Percentiles rank a stretch among this genome's conserved stretches.
Evolutionary conservation across 805 yeast species (phyloP).

Genomic region (Yarrowia alimentaria): DNA sequence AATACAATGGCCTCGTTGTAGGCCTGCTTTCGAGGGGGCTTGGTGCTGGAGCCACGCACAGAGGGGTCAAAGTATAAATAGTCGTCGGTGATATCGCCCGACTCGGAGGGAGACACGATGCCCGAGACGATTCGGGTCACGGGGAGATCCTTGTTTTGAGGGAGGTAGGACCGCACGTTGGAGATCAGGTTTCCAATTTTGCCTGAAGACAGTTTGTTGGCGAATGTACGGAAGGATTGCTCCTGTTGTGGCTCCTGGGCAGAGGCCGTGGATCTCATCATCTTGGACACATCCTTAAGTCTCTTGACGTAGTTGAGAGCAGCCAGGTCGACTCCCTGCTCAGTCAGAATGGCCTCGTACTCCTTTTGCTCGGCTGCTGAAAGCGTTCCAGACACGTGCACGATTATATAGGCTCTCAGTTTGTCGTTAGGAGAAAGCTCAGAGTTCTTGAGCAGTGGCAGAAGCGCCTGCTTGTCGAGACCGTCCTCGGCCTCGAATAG

Average conservation of each 20-base stretch:
- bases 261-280: slow-evolving; percentile 39
- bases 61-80: slow-evolving; percentile 87
- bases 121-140: slow-evolving; percentile 89
- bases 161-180: slow-evolving; percentile 81
- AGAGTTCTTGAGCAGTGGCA: slow-evolving; percentile 52
- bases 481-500: slow-evolving; percentile 93
- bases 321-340: slow-evolving; percentile 55
- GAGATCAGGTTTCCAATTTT: slow-evolving; percentile 77
- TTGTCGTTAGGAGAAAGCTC: slow-evolving; percentile 65
- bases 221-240: slow-evolving; percentile 50
- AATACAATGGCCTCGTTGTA: slow-evolving; percentile 83
- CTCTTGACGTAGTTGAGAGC: slow-evolving; percentile 74
- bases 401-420: slow-evolving; percentile 82
- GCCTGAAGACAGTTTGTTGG: slow-evolving; percentile 82
- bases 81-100: slow-evolving; percentile 75
- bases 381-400: slow-evolving; percentile 52
- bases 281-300: slow-evolving; percentile 71
- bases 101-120: slow-evolving; percentile 52
- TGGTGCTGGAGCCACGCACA: slow-evolving; percentile 83
- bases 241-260: slow-evolving; percentile 32
- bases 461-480: slow-evolving; percentile 52
- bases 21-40: slow-evolving; percentile 80
- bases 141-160: slow-evolving; percentile 84
- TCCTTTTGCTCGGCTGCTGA: slow-evolving; percentile 54
- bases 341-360: slow-evolving; percentile 60